Percentiles rank a stretch among this genome's conserved stretches.
phyloP scores from a whole-genome alignment of 192 early-diverging fungal species.

The Umbelopsis sp. region DNA sequence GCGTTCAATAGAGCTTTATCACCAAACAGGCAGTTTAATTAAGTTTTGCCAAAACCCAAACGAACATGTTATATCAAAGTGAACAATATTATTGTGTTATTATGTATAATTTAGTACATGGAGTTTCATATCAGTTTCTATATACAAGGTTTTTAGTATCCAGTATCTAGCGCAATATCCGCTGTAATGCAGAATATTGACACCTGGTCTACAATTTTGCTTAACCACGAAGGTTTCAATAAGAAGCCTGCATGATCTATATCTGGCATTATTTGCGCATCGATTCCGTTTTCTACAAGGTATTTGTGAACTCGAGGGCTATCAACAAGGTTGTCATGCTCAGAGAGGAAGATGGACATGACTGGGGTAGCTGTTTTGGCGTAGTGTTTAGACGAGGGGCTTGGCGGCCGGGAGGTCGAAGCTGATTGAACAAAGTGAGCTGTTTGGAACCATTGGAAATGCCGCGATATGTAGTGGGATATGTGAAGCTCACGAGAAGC shows the following conservation, averaged over 20 bases:
- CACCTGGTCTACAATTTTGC: slow-evolving; percentile 1
- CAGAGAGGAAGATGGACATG: slow-evolving; percentile 49
- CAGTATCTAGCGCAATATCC: not conserved
- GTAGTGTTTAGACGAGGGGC: slow-evolving; percentile 23
- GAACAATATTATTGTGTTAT: no score
- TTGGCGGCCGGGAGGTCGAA: not conserved
- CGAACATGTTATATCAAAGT: no score
- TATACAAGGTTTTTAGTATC: not conserved
- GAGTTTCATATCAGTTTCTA: not conserved
- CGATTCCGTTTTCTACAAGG: slow-evolving; percentile 38
- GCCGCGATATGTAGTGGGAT: slow-evolving; percentile 57
- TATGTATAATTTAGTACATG: slow-evolving; percentile 3
- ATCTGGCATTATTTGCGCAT: slow-evolving; percentile 44
- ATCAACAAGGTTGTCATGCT: slow-evolving; percentile 46
- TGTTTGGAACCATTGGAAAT: slow-evolving; percentile 54
- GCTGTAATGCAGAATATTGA: not conserved
- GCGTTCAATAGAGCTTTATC: not conserved
- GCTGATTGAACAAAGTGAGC: slow-evolving; percentile 37
- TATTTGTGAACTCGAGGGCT: slow-evolving; percentile 42
- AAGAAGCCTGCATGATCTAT: slow-evolving; percentile 53
- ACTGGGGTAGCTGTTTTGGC: not conserved
- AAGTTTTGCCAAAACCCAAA: no score
- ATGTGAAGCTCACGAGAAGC: slow-evolving; percentile 65
- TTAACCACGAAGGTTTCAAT: slow-evolving; percentile 30
- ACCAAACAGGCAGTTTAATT: no score